Conservation (phyloP, 2,329 filamentous ascomycete species). For the Blastomyces silverae region DNA sequence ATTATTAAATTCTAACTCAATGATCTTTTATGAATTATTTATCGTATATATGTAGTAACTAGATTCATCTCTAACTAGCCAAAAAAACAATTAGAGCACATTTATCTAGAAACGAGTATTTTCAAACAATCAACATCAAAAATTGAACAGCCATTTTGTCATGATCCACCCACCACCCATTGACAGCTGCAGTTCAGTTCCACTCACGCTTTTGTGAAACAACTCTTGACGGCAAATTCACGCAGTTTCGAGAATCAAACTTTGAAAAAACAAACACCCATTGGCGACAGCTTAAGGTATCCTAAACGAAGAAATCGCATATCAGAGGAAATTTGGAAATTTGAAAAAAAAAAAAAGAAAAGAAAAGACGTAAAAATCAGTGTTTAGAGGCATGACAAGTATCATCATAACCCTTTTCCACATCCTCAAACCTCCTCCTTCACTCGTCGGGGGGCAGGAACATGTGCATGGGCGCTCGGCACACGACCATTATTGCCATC, state of each 20-base stretch:
- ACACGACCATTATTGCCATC: not conserved
- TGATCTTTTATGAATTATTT: not conserved
- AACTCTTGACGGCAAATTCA: not conserved
- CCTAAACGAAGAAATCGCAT: not conserved
- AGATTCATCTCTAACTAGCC: not conserved
- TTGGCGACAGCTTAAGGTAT: not conserved
- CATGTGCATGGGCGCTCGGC: not conserved
- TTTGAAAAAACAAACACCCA: not conserved
- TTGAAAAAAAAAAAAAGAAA: not conserved
- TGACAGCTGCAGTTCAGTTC: not conserved
- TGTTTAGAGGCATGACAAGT: not conserved
- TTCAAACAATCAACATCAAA: not conserved
- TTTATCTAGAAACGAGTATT: not conserved
- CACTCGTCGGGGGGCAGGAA: not conserved
- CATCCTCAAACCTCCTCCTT: conserved; percentile 14
- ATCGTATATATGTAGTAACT: not conserved
- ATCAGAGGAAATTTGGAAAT: not conserved
- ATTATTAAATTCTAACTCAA: not conserved
- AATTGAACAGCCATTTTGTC: not conserved
- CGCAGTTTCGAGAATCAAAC: not conserved
- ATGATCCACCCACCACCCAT: not conserved
- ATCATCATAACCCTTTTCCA: not conserved
- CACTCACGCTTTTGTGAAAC: not conserved
- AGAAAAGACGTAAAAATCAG: not conserved
- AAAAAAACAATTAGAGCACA: not conserved